Evolutionary conservation across 768 basidiomycete species (phyloP), one percentile per base, ranked within the genome.

Genomic region (Tricholomella constricta): DNA sequence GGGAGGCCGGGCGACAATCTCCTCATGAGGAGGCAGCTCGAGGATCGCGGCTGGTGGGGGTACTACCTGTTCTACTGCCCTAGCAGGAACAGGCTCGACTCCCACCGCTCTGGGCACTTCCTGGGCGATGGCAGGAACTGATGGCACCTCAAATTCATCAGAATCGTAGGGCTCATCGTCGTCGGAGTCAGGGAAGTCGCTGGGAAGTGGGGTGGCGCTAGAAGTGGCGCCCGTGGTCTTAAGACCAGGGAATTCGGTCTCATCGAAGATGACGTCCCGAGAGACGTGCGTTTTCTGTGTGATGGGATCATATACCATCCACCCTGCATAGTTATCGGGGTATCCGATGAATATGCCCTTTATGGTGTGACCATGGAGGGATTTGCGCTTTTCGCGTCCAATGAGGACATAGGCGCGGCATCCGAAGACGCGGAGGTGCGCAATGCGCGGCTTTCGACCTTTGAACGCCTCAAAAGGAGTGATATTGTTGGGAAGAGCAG

Each of bases 301-400:
- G 41, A 29, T 44, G 6, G 49, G 49, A 8, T 43, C 38, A 20
- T 51, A 51, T 2, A 51, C 49, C n/a, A 34, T 43, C 49, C n/a
- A n/a, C n/a, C n/a, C n/a, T n/a, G n/a, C n/a, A n/a, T n/a, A n/a
- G n/a, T n/a, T n/a, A n/a, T n/a, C 49, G 51, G 75, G 66, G 48
- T 68, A 65, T 44, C 65, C 67, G 6, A 74, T 60, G 45, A 64
- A 63, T 73, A 77, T 14, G 72, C 71, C n/a, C n/a, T n/a, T n/a
- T n/a, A n/a, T n/a, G n/a, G n/a, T n/a, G 35, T n/a, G n/a, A n/a
- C n/a, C n/a, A n/a, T n/a, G n/a, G n/a, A n/a, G n/a, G n/a, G n/a
- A n/a, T n/a, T n/a, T n/a, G n/a, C n/a, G n/a, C n/a, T n/a, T n/a
- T n/a, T n/a, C n/a, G n/a, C n/a, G n/a, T n/a, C n/a, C n/a, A n/a